phyloP scores from a whole-genome alignment of 2,329 filamentous ascomycete species.

The Colletotrichum lindemuthianum region DNA sequence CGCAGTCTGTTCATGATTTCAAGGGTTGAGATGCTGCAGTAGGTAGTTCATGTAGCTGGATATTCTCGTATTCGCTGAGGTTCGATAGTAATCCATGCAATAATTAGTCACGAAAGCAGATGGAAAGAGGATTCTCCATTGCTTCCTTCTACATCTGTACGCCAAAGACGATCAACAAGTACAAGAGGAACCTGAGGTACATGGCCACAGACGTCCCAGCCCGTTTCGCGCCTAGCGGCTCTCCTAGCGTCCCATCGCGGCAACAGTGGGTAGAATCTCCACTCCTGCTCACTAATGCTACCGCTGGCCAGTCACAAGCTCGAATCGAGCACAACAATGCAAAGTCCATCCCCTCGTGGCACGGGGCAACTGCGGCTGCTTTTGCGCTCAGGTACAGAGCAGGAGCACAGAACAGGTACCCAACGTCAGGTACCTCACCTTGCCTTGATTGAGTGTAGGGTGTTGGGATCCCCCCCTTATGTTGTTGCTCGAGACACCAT shows the following conservation, averaged over 20 bases:
- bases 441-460: too few species aligned
- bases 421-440: too few species aligned
- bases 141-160: too few species aligned
- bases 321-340: constrained; percentile 16
- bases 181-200: not conserved
- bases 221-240: constrained; percentile 24
- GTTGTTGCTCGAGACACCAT: constrained; percentile 21
- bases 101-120: not conserved
- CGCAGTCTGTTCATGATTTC: too few species aligned
- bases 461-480: constrained; percentile 28
- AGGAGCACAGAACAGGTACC: too few species aligned
- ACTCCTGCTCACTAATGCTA: not conserved
- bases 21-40: too few species aligned
- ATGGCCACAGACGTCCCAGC: constrained; percentile 6
- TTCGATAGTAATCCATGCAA: too few species aligned
- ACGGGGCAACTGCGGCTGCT: constrained; percentile 28
- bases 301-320: constrained; percentile 18
- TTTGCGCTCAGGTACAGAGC: not conserved
- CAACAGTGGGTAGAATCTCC: constrained; percentile 14
- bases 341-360: constrained; percentile 3
- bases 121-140: not conserved
- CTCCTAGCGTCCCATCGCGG: constrained; percentile 11
- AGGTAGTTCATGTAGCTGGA: too few species aligned
- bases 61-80: too few species aligned
- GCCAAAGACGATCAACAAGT: too few species aligned